Percentiles rank a stretch among this genome's conserved stretches.
Evolutionary conservation across 2,329 filamentous ascomycete genomes (phyloP).

Genomic region (Diaporthe eres): DNA sequence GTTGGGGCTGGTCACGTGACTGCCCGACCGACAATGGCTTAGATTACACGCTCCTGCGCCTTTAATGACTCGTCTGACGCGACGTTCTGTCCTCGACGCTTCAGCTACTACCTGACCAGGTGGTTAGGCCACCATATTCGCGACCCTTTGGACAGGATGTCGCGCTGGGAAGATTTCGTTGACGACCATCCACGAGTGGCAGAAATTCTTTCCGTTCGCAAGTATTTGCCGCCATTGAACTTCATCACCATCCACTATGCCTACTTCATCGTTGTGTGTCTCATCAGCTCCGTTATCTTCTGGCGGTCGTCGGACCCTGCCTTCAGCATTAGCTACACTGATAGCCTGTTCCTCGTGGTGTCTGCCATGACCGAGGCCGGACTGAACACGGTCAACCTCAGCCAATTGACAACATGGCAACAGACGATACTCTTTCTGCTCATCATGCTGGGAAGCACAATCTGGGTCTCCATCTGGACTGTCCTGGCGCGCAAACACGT

Average conservation of each 20-base stretch:
- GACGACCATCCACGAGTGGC: slow-evolving; percentile 38
- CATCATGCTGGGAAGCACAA: slow-evolving; percentile 75
- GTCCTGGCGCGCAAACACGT: slow-evolving; percentile 71
- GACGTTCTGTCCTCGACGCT: not conserved
- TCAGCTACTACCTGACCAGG: not conserved
- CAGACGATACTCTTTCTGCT: slow-evolving; percentile 76
- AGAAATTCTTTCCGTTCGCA: not conserved
- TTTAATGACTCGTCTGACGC: not conserved
- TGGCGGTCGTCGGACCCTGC: slow-evolving; percentile 69
- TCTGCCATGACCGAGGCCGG: slow-evolving; percentile 78
- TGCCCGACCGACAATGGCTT: not conserved
- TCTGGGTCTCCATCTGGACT: slow-evolving; percentile 77
- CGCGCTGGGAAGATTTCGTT: slow-evolving; percentile 38
- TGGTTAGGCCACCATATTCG: not conserved
- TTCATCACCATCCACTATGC: slow-evolving; percentile 77
- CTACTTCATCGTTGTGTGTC: slow-evolving; percentile 72
- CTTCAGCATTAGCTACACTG: slow-evolving; percentile 69
- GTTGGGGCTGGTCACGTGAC: not conserved
- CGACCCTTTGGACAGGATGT: not conserved
- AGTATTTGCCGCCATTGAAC: slow-evolving; percentile 62
- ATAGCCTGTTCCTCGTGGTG: slow-evolving; percentile 76
- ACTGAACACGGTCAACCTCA: slow-evolving; percentile 77
- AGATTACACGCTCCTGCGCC: not conserved
- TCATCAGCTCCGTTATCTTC: slow-evolving; percentile 72
- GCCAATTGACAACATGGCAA: slow-evolving; percentile 75